Conservation (phyloP, 352 stramenopile genomes). For the Globisporangium paddicum region DNA sequence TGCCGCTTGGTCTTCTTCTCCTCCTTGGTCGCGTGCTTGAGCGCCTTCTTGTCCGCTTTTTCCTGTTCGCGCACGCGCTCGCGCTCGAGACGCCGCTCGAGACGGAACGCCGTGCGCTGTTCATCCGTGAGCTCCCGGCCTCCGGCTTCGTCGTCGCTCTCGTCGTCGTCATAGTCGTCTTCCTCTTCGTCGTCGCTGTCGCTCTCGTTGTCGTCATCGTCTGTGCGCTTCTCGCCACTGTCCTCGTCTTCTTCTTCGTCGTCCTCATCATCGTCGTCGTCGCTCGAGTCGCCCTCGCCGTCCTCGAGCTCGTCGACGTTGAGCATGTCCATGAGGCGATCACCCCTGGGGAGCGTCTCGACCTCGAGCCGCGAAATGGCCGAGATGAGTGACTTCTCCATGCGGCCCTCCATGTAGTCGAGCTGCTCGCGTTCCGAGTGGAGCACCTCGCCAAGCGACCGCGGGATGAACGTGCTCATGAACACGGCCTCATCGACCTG, state of each 20-base stretch:
- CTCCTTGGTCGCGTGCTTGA: constrained; percentile 96
- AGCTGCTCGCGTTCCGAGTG: constrained; percentile 85
- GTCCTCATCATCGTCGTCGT: constrained; percentile 59
- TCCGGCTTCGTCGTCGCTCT: constrained; percentile 40
- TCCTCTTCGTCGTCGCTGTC: constrained; percentile 31
- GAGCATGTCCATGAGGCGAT: constrained; percentile 60
- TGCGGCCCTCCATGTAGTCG: constrained; percentile 80
- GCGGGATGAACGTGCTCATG: constrained; percentile 92
- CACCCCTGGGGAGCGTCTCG: constrained; percentile 24
- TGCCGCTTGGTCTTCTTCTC: constrained; percentile 91
- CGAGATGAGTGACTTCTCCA: constrained; percentile 76
- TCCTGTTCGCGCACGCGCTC: constrained; percentile 50
- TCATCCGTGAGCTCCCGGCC: constrained; percentile 64
- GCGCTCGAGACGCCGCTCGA: constrained; percentile 69
- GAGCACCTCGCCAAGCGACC: constrained; percentile 93
- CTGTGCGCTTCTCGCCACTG: constrained; percentile 45
- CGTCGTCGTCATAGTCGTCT: constrained; percentile 39
- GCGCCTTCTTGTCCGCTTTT: constrained; percentile 86
- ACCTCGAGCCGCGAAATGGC: constrained; percentile 79
- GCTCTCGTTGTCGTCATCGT: constrained; percentile 29
- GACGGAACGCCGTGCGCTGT: constrained; percentile 80
- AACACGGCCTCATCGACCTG: constrained; percentile 94
- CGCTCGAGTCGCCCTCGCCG: constrained; percentile 47
- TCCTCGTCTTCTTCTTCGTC: constrained; percentile 47
- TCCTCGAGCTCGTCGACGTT: constrained; percentile 67